Base-by-base conservation (phyloP, 2,329 filamentous ascomycete species). In the Helotiales sp. region DNA sequence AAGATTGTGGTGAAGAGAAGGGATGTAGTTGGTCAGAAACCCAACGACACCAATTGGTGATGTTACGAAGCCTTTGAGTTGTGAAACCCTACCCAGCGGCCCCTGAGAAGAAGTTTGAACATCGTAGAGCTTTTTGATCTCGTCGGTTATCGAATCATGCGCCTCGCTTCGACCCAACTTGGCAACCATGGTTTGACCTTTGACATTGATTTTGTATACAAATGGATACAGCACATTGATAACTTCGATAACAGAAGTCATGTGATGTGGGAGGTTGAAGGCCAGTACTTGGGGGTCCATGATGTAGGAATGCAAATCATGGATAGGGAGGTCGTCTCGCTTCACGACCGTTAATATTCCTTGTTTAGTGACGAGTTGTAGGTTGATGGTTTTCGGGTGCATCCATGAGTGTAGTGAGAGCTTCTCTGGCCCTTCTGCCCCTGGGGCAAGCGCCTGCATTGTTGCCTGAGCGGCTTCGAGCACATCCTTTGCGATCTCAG, bases 1-100 rank as follows among this genome's bases (percentile, higher is more conserved):
- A 27, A 54, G 52, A 27, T 46, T 31, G 38, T 47, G 25, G 38
- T 27, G 8, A 33, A 54, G 36, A 25, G 52, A 54, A 15, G 52
- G 19, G 33, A 54, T 47, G 31, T 54, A 54, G 25, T 46, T 24
- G 29, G 25, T 54, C 25, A 54, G 52, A 54, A 54, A 54, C 25
- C 52, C 52, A 25, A 54, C 52, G 22, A 54, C 15, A 24, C 52
- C 52, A 22, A 27, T 54, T 10, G 15, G 38, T 5, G 52, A 54
- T 46, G 27, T 7, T 10, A 54, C 25, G 38, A 54, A 24, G n/a
- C 24, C 52, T 27, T 54, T 44, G 29, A 54, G 22, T 54, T 47
- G 52, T 47, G 52, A 38, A 17, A 54, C 52, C 36, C 52, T 46
- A 17, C 17, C 36, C 19, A 54, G n/a, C 33, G 52, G n/a, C 6